Base-by-base conservation (phyloP, 2,329 filamentous ascomycete species). In the Colletotrichum phormii region DNA sequence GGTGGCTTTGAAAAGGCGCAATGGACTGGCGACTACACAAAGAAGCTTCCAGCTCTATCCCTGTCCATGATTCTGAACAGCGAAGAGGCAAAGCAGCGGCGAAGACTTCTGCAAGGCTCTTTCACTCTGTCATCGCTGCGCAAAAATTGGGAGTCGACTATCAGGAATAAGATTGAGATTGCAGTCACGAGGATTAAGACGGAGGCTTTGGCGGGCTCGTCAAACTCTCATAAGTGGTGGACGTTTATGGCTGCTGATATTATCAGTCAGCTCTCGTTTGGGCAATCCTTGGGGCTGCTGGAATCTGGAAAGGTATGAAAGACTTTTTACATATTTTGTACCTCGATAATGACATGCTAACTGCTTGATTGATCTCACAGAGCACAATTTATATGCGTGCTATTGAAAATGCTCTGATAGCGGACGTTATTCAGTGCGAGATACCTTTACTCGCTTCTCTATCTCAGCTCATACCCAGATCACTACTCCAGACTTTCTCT, bases 181-280 rank as follows among this genome's bases (percentile, higher is more conserved):
- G 78, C 86, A 0, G 80, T 90, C 1, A 31, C 81, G 3, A 81
- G 79, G 57, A 89, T 90, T 22, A 77, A 73, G 0, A 78, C 83
- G 15, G 87, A 90, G 58, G 82, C 84, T 24, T 62, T 70, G 0
- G 78, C 77, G 0, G 82, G 84, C 0, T 79, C 74, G 0, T 81
- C 80, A 0, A 87, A 91, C 73, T 78, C 89, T 0, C 82, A 84
- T 73, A 89, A 89, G 71, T 90, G 88, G 88, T 87, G 83, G 80
- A 77, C 85, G 5, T 88, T 88, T 66, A 84, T 89, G 82, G 79
- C 87, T 0, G 88, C 88, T 0, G 89, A 91, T 75, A 79, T 89
- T 0, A 88, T 90, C 59, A 86, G 84, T 0, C 83, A 89, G 61
- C 77, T 90, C 11, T 85, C 81, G 1, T 90, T 90, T 77, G 88